phyloP scores from a whole-genome alignment of 352 stramenopile genomes.

The Elongisporangium anandrum region DNA sequence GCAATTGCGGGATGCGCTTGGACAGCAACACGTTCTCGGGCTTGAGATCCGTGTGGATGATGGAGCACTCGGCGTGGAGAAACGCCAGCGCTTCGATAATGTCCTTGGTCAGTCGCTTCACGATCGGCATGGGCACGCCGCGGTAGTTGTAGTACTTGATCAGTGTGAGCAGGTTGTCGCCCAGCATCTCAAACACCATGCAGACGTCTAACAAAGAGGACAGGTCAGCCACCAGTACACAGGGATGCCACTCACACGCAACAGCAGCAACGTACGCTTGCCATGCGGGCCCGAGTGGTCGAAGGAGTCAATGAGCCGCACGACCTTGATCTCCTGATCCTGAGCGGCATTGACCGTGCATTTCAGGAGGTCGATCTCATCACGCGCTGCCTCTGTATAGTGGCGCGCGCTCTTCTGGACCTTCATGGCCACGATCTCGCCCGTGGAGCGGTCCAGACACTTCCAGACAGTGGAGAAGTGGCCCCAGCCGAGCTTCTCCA shows the following conservation, averaged over 20 bases:
- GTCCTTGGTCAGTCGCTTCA: conserved; percentile 93
- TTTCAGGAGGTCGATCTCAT: conserved; percentile 98
- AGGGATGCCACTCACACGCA: conserved; percentile 10
- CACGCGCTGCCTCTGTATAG: conserved; percentile 97
- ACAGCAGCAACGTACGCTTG: conserved; percentile 46
- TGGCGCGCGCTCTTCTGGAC: conserved; percentile 98
- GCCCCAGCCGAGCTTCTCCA: conserved; percentile 99
- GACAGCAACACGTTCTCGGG: conserved; percentile 98
- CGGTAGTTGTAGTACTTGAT: conserved; percentile 99
- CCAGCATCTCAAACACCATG: conserved; percentile 99
- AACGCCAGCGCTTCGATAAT: conserved; percentile 97
- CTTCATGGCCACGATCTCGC: conserved; percentile 92
- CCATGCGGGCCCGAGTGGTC: conserved; percentile 96
- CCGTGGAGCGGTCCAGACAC: conserved; percentile 86
- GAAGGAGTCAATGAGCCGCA: conserved; percentile 92
- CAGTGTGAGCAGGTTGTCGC: conserved; percentile 97
- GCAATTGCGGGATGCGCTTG: conserved; percentile 63
- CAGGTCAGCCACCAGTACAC: background rate
- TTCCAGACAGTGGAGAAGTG: conserved; percentile 99
- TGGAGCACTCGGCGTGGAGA: conserved; percentile 95
- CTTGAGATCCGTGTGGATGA: conserved; percentile 99
- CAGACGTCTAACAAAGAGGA: conserved; percentile 75
- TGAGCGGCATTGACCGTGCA: conserved; percentile 75
- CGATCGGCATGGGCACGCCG: conserved; percentile 94
- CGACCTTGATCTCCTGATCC: conserved; percentile 39